phyloP scores from a whole-genome alignment of 2,329 filamentous ascomycete species.

The Cyphellophora attinorum region DNA sequence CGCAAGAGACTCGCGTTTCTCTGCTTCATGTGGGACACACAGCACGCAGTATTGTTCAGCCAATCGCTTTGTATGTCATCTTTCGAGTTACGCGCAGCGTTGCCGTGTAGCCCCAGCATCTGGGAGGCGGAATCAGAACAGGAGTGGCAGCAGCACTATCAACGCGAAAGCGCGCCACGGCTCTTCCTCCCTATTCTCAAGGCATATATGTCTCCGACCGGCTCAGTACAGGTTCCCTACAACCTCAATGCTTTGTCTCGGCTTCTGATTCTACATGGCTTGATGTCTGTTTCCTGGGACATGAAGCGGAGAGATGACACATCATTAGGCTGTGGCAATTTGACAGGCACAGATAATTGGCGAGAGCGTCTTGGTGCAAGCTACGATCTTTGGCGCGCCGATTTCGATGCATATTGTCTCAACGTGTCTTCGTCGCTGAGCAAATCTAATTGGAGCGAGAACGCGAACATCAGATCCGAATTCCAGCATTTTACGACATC shows the following conservation, averaged over 20 bases:
- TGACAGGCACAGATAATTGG: slow-evolving; percentile 37
- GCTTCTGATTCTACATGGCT: slow-evolving; percentile 47
- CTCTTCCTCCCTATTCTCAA: slow-evolving; percentile 46
- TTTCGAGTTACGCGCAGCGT: slow-evolving; percentile 48
- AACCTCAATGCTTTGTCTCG: slow-evolving; percentile 44
- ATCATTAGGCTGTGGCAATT: slow-evolving; percentile 36
- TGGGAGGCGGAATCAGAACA: slow-evolving; percentile 50
- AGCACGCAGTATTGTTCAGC: slow-evolving; percentile 56
- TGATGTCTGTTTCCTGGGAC: slow-evolving; percentile 56
- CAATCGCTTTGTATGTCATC: slow-evolving; percentile 58
- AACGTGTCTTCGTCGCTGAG: slow-evolving; percentile 25
- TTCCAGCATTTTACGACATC: slow-evolving; percentile 41
- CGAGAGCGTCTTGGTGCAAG: slow-evolving; percentile 41
- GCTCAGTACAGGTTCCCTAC: slow-evolving; percentile 25
- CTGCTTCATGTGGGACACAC: slow-evolving; percentile 59
- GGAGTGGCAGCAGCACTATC: slow-evolving; percentile 38
- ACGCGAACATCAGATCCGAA: slow-evolving; percentile 21
- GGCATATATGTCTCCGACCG: slow-evolving; percentile 41
- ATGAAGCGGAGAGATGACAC: slow-evolving; percentile 55
- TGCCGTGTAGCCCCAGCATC: slow-evolving; percentile 45
- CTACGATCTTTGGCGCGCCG: slow-evolving; percentile 49
- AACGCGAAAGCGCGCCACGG: slow-evolving; percentile 25
- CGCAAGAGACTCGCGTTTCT: slow-evolving; percentile 50
- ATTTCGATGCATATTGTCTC: slow-evolving; percentile 45
- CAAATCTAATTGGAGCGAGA: slow-evolving; percentile 15